Evolutionary conservation across 208 protist species (phyloP).

Genomic region (Trypanosoma boissoni): DNA sequence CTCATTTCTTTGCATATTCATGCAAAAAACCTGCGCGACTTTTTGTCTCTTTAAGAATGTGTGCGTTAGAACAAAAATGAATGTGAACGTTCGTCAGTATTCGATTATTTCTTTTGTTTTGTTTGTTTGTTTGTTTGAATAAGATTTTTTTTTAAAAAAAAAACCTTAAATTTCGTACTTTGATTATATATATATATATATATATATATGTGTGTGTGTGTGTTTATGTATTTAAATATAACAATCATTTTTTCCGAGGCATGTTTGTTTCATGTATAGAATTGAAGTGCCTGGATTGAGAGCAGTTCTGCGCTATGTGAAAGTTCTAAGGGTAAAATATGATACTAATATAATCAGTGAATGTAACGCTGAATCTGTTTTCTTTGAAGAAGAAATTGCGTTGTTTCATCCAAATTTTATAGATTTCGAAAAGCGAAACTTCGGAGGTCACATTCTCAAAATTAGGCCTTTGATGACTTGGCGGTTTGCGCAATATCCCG

Average conservation of each 20-base stretch:
- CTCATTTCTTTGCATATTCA: conserved; percentile 32
- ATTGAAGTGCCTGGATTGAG: conserved; percentile 29
- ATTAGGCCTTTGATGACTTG: too few species aligned
- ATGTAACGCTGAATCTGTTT: conserved; percentile 12
- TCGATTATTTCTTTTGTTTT: not conserved
- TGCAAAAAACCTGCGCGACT: conserved; percentile 26
- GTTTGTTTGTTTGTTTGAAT: not conserved
- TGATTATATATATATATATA: too few species aligned
- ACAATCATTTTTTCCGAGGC: not conserved
- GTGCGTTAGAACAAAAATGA: not conserved
- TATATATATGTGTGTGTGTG: too few species aligned
- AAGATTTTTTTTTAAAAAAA: too few species aligned
- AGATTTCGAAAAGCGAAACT: not conserved
- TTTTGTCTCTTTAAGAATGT: conserved; percentile 15
- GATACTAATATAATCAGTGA: conserved; percentile 16
- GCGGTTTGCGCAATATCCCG: too few species aligned
- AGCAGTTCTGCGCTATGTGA: conserved; percentile 27
- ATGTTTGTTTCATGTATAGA: conserved; percentile 3
- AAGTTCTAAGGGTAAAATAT: conserved; percentile 24
- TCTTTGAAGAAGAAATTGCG: conserved; percentile 12
- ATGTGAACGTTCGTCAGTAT: too few species aligned
- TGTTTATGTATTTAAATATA: too few species aligned
- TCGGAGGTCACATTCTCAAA: too few species aligned
- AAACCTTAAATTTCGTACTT: not conserved
- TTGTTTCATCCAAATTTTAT: conserved; percentile 28